Evolutionary conservation across 2,329 filamentous ascomycete genomes (phyloP).

Genomic region (Phyllosticta paracitricarpa): DNA sequence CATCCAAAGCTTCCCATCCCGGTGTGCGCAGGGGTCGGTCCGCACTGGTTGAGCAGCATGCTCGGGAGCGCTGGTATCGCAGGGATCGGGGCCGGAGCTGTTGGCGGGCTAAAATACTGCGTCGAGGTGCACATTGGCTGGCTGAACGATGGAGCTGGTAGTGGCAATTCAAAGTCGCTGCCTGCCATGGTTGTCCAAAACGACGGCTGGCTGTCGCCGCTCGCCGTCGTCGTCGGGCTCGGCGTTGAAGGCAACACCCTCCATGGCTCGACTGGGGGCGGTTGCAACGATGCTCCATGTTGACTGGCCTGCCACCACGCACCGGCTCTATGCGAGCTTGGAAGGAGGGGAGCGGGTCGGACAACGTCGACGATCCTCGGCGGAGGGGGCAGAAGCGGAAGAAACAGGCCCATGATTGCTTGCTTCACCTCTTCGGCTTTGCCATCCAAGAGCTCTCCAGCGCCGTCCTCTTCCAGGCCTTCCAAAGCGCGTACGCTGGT

Average conservation of each 20-base stretch:
- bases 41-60: slow-evolving; percentile 75
- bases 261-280: slow-evolving; percentile 75
- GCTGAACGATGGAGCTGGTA: slow-evolving; percentile 70
- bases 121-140: slow-evolving; percentile 63
- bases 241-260: slow-evolving; percentile 84
- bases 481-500: slow-evolving; percentile 82
- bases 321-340: slow-evolving; percentile 64
- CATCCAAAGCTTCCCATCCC: slow-evolving; percentile 72
- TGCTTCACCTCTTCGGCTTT: slow-evolving; percentile 90
- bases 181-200: slow-evolving; percentile 75
- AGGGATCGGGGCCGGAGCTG: slow-evolving; percentile 63
- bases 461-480: slow-evolving; percentile 91
- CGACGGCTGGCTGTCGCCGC: slow-evolving; percentile 58
- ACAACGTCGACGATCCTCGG: slow-evolving; percentile 84
- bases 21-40: slow-evolving; percentile 51
- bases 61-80: slow-evolving; percentile 67
- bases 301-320: slow-evolving; percentile 72
- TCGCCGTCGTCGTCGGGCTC: slow-evolving; percentile 57
- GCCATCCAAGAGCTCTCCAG: slow-evolving; percentile 82
- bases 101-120: slow-evolving; percentile 70
- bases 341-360: slow-evolving; percentile 73
- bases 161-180: slow-evolving; percentile 61
- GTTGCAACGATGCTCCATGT: slow-evolving; percentile 51
- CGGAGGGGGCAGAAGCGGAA: slow-evolving; percentile 73
- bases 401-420: slow-evolving; percentile 74